Conservation (phyloP, 306 rosid genomes). For the Castanea mollissima region DNA sequence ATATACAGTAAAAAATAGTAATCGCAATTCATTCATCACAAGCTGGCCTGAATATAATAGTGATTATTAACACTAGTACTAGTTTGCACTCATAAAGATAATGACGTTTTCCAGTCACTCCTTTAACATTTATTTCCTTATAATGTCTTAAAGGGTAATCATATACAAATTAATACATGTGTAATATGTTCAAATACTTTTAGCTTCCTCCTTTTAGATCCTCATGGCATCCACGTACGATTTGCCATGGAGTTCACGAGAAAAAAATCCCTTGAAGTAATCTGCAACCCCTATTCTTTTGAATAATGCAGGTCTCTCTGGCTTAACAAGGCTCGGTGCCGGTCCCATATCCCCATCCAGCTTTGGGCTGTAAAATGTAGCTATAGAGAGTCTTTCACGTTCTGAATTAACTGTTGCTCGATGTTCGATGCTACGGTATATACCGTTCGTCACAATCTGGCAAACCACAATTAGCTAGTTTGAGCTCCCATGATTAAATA, state of each 20-base stretch:
- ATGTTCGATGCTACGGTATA: slow-evolving; percentile 30
- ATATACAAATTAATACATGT: no score
- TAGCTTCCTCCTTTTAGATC: neutral
- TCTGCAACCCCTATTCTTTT: slow-evolving; percentile 25
- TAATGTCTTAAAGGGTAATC: neutral
- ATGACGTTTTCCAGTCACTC: no score
- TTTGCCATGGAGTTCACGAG: slow-evolving; percentile 12
- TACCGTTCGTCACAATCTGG: slow-evolving; percentile 33
- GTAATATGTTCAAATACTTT: neutral
- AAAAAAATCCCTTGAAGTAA: slow-evolving; percentile 7
- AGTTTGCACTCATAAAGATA: no score
- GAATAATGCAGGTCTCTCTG: slow-evolving; percentile 28
- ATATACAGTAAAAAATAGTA: no score
- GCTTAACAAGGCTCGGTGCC: slow-evolving; percentile 24
- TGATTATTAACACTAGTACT: no score
- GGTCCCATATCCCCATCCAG: slow-evolving; percentile 33
- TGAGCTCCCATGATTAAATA: no score
- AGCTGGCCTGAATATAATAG: no score
- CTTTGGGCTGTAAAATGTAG: slow-evolving; percentile 27
- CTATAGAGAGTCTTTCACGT: slow-evolving; percentile 37
- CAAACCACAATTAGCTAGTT: no score
- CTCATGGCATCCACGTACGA: slow-evolving; percentile 29
- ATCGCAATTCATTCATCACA: no score
- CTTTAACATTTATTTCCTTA: no score
- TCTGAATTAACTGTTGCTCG: slow-evolving; percentile 22